Conservation (phyloP, 2,329 filamentous ascomycete species). For the Dryadomyces quercivorus region DNA sequence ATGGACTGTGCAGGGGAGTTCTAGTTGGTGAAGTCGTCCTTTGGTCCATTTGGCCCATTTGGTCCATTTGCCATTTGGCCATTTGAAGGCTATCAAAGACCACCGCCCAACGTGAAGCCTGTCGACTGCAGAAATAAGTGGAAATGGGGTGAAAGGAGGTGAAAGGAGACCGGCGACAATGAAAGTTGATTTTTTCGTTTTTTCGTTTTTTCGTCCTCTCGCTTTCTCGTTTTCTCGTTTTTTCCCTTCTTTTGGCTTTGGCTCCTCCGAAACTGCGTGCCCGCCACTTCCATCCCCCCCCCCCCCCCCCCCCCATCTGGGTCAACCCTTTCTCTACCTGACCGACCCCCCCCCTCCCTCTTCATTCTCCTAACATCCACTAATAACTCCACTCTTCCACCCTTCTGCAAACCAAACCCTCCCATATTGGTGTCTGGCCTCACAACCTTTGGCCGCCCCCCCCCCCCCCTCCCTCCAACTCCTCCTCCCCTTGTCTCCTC, state of each 20-base stretch:
- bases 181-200: too few relatives aligned
- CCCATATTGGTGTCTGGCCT: neutral
- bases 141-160: too few relatives aligned
- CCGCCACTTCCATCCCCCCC: neutral
- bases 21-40: neutral
- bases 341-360: too few relatives aligned
- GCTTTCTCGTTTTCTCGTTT: too few relatives aligned
- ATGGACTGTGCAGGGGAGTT: neutral
- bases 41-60: too few relatives aligned
- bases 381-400: neutral
- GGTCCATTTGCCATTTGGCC: too few relatives aligned
- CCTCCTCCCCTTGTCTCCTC: neutral
- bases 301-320: neutral
- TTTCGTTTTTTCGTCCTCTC: too few relatives aligned
- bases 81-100: too few relatives aligned
- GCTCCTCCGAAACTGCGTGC: neutral
- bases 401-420: neutral
- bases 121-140: too few relatives aligned
- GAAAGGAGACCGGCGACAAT: too few relatives aligned
- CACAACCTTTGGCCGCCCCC: neutral
- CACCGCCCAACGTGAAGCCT: too few relatives aligned
- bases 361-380: neutral
- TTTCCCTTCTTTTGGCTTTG: neutral
- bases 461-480: neutral
- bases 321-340: neutral